These are phyloP conservation scores for Drechmeria coniospora DNA, from an alignment of 2,329 filamentous ascomycete species.

Conservation along the genomic window DNA sequence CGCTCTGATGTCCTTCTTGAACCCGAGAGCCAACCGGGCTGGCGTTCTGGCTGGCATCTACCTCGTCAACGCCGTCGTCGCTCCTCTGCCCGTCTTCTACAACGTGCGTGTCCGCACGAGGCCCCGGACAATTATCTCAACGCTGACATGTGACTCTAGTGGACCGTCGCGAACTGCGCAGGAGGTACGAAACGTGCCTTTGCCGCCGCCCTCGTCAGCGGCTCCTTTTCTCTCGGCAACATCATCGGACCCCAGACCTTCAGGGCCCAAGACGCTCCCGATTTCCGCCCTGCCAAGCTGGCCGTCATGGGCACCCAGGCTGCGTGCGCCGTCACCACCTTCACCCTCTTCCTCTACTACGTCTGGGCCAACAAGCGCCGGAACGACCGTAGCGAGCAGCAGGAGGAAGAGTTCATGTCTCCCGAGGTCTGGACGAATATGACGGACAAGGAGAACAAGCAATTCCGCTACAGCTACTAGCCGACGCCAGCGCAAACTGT, in stretches of 20 bases:
- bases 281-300: slow-evolving; percentile 37
- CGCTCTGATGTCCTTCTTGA: slow-evolving; percentile 35
- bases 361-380: slow-evolving; percentile 29
- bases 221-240: slow-evolving; percentile 36
- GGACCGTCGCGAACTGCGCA: slow-evolving; percentile 34
- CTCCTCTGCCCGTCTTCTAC: slow-evolving; percentile 29
- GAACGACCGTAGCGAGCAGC: slow-evolving; percentile 12
- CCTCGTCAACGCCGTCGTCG: slow-evolving; percentile 33
- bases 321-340: slow-evolving; percentile 24
- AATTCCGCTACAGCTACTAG: slow-evolving; percentile 37
- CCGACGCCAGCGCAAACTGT: too few species aligned
- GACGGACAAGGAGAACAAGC: slow-evolving; percentile 42
- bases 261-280: slow-evolving; percentile 32
- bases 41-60: slow-evolving; percentile 34
- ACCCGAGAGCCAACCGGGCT: slow-evolving; percentile 24
- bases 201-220: slow-evolving; percentile 31
- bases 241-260: slow-evolving; percentile 44
- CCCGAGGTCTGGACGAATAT: slow-evolving; percentile 30
- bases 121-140: neutral
- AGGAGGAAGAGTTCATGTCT: slow-evolving; percentile 24
- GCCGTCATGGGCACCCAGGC: slow-evolving; percentile 36
- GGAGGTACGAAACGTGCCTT: slow-evolving; percentile 37
- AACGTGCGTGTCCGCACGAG: slow-evolving; percentile 14
- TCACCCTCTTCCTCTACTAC: slow-evolving; percentile 33
- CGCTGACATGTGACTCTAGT: slow-evolving; percentile 14